Base-by-base conservation (phyloP, 2,329 filamentous ascomycete species). In the Karstenula rhodostoma region DNA sequence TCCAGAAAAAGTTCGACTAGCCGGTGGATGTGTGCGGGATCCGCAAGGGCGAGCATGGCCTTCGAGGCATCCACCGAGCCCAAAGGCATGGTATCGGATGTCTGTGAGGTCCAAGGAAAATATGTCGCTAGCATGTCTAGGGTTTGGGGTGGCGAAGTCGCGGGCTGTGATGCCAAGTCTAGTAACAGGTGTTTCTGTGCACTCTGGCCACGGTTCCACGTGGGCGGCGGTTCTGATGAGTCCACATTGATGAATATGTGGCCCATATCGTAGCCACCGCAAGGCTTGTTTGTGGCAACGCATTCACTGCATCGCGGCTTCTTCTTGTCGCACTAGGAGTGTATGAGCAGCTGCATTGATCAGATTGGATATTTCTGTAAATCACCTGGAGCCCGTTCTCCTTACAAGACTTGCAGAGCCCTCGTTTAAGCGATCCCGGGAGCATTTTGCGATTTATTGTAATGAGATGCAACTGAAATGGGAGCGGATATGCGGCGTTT, bases 161-260 rank as follows among this genome's bases (percentile, higher is more conserved):
- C 29, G 29, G 61, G 58, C 56, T 70, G 64, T 9, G 67, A 70
- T 1, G 57, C 64, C 32, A 67, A 32, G 44, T 70, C 67, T 10
- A 70, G 48, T 4, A 68, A 59, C 17, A 69, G 63, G 35, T 67
- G 65, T 46, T 70, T 69, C 48, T 67, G 67, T 29, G 66, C 66
- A 51, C 67, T 64, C 32, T 64, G 61, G 12, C 63, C 60, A 29
- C 67, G 59, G 44, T 60, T 70, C 65, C 66, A 70, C 10, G 62
- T 46, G n/a, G 67, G 61, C 7, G 66, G 63, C 19, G 68, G 63
- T 12, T 53, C 57, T 10, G 59, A 49, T n/a, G 68, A 65, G 25
- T 61, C 63, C 1, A 68, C 56, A 37, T 70, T 70, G 56, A 69
- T 69, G 60, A 70, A 70, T 29, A 69, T 63, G 25, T 61, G 57